These are phyloP conservation scores for Hamigera avellanea DNA, from an alignment of 495 filamentous ascomycete genomes.

Conservation along the genomic window DNA sequence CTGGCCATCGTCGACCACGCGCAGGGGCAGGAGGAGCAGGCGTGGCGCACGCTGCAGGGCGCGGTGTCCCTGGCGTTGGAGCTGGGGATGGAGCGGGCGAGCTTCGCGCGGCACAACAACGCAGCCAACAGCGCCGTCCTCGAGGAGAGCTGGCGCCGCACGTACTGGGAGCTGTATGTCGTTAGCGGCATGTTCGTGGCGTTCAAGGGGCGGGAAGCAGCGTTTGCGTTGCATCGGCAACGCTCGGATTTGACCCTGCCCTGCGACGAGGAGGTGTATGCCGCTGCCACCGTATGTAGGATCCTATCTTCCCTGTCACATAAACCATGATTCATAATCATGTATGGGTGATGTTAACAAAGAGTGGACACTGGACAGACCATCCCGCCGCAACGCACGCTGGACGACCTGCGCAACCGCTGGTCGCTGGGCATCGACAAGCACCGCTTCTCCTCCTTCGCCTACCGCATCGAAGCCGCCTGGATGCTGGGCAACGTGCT, in stretches of 20 bases:
- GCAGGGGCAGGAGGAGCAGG: constrained; percentile 45
- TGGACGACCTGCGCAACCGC: constrained; percentile 5
- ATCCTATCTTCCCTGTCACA: too few relatives aligned
- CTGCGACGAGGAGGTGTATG: constrained; percentile 11
- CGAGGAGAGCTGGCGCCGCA: constrained; percentile 69
- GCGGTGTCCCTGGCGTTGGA: constrained; percentile 55
- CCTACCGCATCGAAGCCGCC: constrained; percentile 35
- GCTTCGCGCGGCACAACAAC: constrained; percentile 20
- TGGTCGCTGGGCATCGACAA: constrained; percentile 3
- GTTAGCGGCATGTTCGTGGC: constrained; percentile 42
- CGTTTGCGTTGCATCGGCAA: constrained; percentile 22
- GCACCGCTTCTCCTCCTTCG: constrained; percentile 12
- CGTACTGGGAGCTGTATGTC: constrained; percentile 76
- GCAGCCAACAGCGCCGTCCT: constrained; percentile 34
- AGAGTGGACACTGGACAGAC: too few relatives aligned
- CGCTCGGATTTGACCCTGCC: constrained; percentile 17
- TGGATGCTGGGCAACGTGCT: constrained; percentile 57
- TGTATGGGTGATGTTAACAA: too few relatives aligned
- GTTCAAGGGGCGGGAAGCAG: constrained; percentile 4
- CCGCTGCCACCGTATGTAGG: not conserved
- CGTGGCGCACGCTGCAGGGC: constrained; percentile 45
- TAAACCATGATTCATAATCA: too few relatives aligned
- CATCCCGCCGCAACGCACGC: not conserved
- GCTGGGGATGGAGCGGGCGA: constrained; percentile 49
- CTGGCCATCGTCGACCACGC: constrained; percentile 59